phyloP scores from a whole-genome alignment of 177 flowering plant genomes.

The Telopea speciosissima region DNA sequence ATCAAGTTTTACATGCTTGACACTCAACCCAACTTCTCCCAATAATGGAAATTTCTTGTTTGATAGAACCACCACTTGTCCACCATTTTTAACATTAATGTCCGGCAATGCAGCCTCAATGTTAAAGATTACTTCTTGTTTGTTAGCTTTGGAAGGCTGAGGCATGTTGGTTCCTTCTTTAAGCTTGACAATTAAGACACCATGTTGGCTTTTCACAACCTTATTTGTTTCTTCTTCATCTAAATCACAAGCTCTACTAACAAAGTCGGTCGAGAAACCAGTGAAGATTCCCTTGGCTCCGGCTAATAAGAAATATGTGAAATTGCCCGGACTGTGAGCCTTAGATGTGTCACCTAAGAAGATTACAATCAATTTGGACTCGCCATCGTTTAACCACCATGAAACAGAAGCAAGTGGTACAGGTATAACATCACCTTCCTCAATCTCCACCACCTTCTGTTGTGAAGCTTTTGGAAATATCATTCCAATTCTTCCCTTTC shows the following conservation, averaged over 20 bases:
- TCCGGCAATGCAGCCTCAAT: slow-evolving; percentile 1
- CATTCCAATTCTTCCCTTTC: slow-evolving; percentile 28
- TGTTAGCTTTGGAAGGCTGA: background rate
- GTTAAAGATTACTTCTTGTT: background rate
- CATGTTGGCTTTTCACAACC: slow-evolving; percentile 14
- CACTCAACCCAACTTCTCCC: slow-evolving; percentile 22
- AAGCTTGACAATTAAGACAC: slow-evolving; percentile 4
- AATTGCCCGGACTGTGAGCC: slow-evolving; percentile 25
- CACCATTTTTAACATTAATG: slow-evolving; percentile 11
- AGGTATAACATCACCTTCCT: slow-evolving; percentile 38
- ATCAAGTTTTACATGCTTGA: slow-evolving; percentile 21
- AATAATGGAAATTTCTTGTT: slow-evolving; percentile 9
- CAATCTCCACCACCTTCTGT: slow-evolving; percentile 28
- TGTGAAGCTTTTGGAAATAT: slow-evolving; percentile 14
- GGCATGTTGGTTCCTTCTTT: slow-evolving; percentile 9
- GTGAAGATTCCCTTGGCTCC: slow-evolving; percentile 25
- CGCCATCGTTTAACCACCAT: slow-evolving; percentile 50
- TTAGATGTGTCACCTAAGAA: slow-evolving; percentile 37
- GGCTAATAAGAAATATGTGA: slow-evolving; percentile 27
- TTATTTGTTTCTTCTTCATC: slow-evolving; percentile 15
- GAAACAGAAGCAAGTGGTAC: slow-evolving; percentile 25
- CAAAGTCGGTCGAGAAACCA: slow-evolving; percentile 29
- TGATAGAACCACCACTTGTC: slow-evolving; percentile 3
- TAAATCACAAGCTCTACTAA: slow-evolving; percentile 15
- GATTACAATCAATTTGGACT: slow-evolving; percentile 19